phyloP scores from a whole-genome alignment of 2,329 filamentous ascomycete genomes.

The Curvularia hawaiiensis region DNA sequence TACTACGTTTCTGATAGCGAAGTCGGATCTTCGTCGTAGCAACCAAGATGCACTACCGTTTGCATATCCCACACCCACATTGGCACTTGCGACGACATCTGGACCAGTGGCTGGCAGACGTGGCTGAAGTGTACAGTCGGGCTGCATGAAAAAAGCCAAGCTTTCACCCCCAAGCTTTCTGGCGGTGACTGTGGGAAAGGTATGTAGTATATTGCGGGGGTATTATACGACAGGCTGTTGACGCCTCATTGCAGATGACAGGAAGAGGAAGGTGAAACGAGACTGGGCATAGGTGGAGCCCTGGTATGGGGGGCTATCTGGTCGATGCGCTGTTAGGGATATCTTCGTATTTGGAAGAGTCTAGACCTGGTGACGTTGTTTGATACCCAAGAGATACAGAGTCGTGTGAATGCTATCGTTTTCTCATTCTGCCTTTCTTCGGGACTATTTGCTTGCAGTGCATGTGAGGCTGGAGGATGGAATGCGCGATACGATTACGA shows the following conservation, averaged over 20 bases:
- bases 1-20: conserved; percentile 3
- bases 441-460: not conserved
- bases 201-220: not conserved
- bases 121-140: conserved; percentile 10
- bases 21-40: not conserved
- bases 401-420: not conserved
- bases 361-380: not conserved
- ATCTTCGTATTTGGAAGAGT: not conserved
- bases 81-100: conserved; percentile 3
- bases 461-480: not conserved
- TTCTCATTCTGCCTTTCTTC: conserved; percentile 1
- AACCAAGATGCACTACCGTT: not conserved
- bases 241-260: not conserved
- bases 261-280: conserved; percentile 1
- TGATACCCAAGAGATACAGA: not conserved
- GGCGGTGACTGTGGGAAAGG: not conserved
- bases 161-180: conserved; percentile 2
- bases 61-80: conserved; percentile 4
- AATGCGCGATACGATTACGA: not conserved
- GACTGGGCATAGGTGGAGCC: not conserved
- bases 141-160: conserved; percentile 7
- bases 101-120: conserved; percentile 11
- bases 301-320: not conserved
- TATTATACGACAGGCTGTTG: conserved; percentile 1
- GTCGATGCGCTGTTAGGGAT: not conserved